A percentile compares a stretch with the other conserved stretches of the same genome.
Evolutionary conservation across 169 alveolate genomes (phyloP).

Genomic region (Plasmodium gaboni): DNA sequence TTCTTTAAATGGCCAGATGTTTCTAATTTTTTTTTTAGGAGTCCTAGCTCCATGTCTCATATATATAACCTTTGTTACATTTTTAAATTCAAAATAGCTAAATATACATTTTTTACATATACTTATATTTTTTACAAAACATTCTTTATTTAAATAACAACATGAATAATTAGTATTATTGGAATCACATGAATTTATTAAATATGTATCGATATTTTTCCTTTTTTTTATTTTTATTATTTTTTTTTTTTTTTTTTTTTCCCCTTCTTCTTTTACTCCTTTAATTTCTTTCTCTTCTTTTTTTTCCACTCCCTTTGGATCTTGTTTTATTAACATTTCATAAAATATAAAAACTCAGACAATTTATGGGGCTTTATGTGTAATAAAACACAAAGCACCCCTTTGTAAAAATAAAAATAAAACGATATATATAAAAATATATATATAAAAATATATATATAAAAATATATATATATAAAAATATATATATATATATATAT

Average conservation of each 20-base stretch:
- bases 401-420: not conserved
- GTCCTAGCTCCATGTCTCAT: constrained; percentile 77
- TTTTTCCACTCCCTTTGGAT: not conserved
- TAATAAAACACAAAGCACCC: not conserved
- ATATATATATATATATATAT: not conserved
- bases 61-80: constrained; percentile 34
- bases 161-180: constrained; percentile 10
- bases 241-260: not conserved
- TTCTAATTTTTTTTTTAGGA: constrained; percentile 50
- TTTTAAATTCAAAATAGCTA: constrained; percentile 24
- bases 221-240: not conserved
- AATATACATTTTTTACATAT: constrained; percentile 58
- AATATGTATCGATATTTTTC: not conserved
- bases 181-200: constrained; percentile 34
- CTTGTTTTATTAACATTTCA: constrained; percentile 26
- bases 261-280: constrained; percentile 9
- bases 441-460: not conserved
- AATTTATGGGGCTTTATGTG: not conserved
- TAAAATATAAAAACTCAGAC: not conserved
- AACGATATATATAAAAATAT: not conserved
- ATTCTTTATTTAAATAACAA: constrained; percentile 15
- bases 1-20: constrained; percentile 62
- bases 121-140: constrained; percentile 29
- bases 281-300: constrained; percentile 1
- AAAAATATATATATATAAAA: not conserved